phyloP scores from a whole-genome alignment of 2,329 filamentous ascomycete species.

The Aspergillus latus region DNA sequence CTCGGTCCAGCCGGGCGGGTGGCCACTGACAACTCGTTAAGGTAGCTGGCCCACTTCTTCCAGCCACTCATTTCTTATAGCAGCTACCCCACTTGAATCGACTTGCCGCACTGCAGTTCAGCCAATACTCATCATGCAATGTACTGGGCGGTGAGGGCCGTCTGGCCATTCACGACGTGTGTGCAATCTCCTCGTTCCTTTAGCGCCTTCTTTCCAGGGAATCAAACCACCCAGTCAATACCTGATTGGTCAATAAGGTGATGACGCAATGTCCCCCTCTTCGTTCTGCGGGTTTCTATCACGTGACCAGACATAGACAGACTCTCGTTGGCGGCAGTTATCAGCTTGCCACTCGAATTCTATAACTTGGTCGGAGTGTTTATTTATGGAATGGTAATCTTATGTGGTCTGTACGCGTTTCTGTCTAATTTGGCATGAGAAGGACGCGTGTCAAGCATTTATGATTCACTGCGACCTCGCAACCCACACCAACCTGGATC shows the following conservation, averaged over 20 bases:
- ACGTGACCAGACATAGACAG: conserved; percentile 16
- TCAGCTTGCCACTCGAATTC: conserved; percentile 18
- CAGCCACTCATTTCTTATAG: conserved; percentile 20
- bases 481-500: not conserved
- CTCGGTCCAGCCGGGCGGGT: conserved; percentile 26
- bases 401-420: not conserved
- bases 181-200: conserved; percentile 2
- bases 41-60: conserved; percentile 16
- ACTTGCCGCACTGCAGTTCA: conserved; percentile 6
- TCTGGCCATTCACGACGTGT: not conserved
- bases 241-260: conserved; percentile 19
- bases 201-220: conserved; percentile 16
- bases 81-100: conserved; percentile 14
- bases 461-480: not conserved
- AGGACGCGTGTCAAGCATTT: not conserved
- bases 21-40: conserved; percentile 20
- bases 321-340: conserved; percentile 11
- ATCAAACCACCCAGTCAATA: conserved; percentile 11
- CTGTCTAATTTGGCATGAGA: not conserved
- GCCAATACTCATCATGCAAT: conserved; percentile 14
- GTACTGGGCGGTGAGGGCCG: conserved; percentile 14
- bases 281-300: conserved; percentile 13
- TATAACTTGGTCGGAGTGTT: not conserved
- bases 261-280: conserved; percentile 23
- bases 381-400: no score